Percentiles rank a stretch among this genome's conserved stretches.
These are phyloP conservation scores for Cicer arietinum DNA, from an alignment of 306 rosid genomes.

Conservation along the genomic window DNA sequence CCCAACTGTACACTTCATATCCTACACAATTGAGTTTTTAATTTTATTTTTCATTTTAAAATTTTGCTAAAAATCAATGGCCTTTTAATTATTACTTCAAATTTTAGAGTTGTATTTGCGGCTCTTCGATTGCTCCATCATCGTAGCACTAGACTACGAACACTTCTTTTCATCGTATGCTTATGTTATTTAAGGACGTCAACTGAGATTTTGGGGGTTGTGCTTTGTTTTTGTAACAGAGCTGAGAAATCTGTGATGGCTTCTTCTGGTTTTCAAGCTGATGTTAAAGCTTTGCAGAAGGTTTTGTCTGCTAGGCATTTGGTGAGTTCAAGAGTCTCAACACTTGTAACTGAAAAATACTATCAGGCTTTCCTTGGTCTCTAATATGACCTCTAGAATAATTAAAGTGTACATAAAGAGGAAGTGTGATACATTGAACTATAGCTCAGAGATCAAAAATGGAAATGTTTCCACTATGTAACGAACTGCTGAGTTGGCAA, in stretches of 20 bases:
- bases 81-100: background rate
- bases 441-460: background rate
- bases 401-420: background rate
- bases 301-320: slow-evolving; percentile 77
- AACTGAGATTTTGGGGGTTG: background rate
- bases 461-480: background rate
- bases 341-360: background rate
- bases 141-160: background rate
- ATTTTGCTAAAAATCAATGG: background rate
- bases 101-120: background rate
- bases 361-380: background rate
- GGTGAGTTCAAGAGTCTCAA: slow-evolving; percentile 59
- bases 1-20: slow-evolving; percentile 57
- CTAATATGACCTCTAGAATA: background rate
- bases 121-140: background rate
- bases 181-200: slow-evolving; percentile 28
- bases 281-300: slow-evolving; percentile 94
- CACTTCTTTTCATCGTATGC: background rate
- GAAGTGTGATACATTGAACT: background rate
- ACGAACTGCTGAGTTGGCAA: no score
- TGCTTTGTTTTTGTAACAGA: slow-evolving; percentile 50
- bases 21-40: no score
- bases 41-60: background rate
- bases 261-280: slow-evolving; percentile 99
- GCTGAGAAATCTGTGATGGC: slow-evolving; percentile 85